Base-by-base conservation (phyloP, 768 basidiomycete genomes). In the Agrocybe praecox region DNA sequence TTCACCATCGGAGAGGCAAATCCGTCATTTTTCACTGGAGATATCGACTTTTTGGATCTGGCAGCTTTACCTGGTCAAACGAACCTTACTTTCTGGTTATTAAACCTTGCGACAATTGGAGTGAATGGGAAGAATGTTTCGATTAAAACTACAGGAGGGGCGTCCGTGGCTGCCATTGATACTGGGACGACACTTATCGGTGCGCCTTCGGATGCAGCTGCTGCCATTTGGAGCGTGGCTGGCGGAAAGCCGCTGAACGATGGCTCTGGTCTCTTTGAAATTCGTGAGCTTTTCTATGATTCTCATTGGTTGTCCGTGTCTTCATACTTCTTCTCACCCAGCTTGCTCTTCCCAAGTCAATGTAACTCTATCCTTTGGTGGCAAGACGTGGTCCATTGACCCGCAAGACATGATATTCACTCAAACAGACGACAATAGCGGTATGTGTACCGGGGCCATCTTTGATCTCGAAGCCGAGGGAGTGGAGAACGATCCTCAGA, bases 171-270 rank as follows among this genome's bases (percentile, higher is more conserved):
- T 14, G 94, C 93, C 11, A 95, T 98, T 54, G 96, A 98, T 66
- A 96, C 94, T 0, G 95, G 94, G 12, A 96, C 95, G 0, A 95
- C 94, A 1, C 80, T 97, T 52, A 89, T 98, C 52, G 94, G 90
- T 22, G 95, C 86, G 0, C 94, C 96, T 0, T 69, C 83, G 0
- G 66, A 59, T 0, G 79, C 84, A 26, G 84, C 90, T 5, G 50
- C 68, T 19, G 69, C 76, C 22, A 21, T 98, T 50, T 98, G 86
- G 77, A 67, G 65, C 1, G 78, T 83, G 6, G 85, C 83, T 10
- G 83, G 83, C 19, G 73, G 89, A 1, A 54, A 65, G n/a, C 59
- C 79, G 0, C 68, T 89, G 18, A 59, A 59, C 0, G 55, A 55
- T 24, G 70, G 72, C 65, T 58, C 74, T 33, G 96, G 96, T 19